Percentiles rank a stretch among this genome's conserved stretches.
Conservation (phyloP, 2,329 filamentous ascomycete species). For the Aspergillus caelatus region DNA sequence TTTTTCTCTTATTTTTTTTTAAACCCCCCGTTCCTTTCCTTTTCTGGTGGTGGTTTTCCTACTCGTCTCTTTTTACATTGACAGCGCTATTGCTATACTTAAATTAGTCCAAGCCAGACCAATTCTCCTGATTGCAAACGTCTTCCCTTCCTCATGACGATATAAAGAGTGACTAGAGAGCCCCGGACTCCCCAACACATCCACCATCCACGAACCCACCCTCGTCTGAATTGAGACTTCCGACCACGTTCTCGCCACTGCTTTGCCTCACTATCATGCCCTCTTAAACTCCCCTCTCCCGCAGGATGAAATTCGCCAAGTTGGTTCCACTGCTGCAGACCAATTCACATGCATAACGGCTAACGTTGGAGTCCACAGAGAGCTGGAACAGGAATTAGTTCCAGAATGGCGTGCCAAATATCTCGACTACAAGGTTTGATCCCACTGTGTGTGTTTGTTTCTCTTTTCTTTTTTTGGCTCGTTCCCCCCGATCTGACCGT, state of each 20-base stretch:
- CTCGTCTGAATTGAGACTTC: slow-evolving; percentile 1
- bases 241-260: neutral
- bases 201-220: neutral
- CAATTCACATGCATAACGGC: slow-evolving; percentile 20
- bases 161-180: neutral
- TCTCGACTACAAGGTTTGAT: slow-evolving; percentile 79
- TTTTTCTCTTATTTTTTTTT: neutral
- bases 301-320: slow-evolving; percentile 65
- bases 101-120: neutral
- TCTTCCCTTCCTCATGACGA: neutral
- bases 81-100: neutral
- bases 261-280: slow-evolving; percentile 20
- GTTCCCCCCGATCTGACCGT: slow-evolving; percentile 5
- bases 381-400: slow-evolving; percentile 84
- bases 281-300: slow-evolving; percentile 13
- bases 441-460: slow-evolving; percentile 15
- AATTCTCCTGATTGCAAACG: neutral
- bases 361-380: slow-evolving; percentile 48
- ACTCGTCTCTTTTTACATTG: neutral
- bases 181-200: neutral
- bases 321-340: slow-evolving; percentile 33
- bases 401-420: slow-evolving; percentile 96
- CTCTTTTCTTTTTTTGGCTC: slow-evolving; percentile 8
- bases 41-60: neutral
- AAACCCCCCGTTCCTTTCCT: neutral